Evolutionary conservation across 192 early-diverging fungal genomes (phyloP).

Genomic region (Backusella australiensis): DNA sequence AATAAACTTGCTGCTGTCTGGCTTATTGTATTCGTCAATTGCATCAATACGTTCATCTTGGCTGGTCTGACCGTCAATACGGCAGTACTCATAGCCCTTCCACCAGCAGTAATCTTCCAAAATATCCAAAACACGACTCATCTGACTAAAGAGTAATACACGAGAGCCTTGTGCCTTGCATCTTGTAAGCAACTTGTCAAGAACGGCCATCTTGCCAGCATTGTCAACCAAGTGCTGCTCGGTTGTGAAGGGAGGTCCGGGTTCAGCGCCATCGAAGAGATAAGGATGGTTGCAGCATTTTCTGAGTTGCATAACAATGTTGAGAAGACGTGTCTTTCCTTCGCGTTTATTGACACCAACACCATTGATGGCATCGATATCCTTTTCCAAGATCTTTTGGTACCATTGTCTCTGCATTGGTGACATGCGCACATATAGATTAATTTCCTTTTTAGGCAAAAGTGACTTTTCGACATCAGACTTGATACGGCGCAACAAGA

Average conservation of each 20-base stretch:
- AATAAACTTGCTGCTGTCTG: slow-evolving; percentile 90
- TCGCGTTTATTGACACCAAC: slow-evolving; percentile 65
- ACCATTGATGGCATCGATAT: slow-evolving; percentile 97
- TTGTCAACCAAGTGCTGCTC: slow-evolving; percentile 95
- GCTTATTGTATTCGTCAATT: slow-evolving; percentile 93
- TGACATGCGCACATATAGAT: slow-evolving; percentile 92
- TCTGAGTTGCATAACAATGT: slow-evolving; percentile 94
- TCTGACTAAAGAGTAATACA: slow-evolving; percentile 95
- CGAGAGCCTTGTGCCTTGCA: slow-evolving; percentile 89
- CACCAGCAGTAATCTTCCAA: slow-evolving; percentile 96
- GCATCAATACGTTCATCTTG: slow-evolving; percentile 91
- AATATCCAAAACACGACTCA: slow-evolving; percentile 98
- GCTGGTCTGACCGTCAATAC: slow-evolving; percentile 94
- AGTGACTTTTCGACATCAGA: slow-evolving; percentile 95
- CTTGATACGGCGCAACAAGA: slow-evolving; percentile 88
- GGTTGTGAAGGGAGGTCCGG: slow-evolving; percentile 94
- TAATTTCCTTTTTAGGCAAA: slow-evolving; percentile 91
- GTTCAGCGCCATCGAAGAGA: slow-evolving; percentile 88
- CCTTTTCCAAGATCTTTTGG: slow-evolving; percentile 91
- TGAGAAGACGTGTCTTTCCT: slow-evolving; percentile 88
- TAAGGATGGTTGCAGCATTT: slow-evolving; percentile 98
- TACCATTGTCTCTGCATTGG: slow-evolving; percentile 97
- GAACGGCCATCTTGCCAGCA: slow-evolving; percentile 88
- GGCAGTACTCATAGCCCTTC: slow-evolving; percentile 88
- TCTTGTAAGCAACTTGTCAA: slow-evolving; percentile 85